Base-by-base conservation (phyloP, 2,329 filamentous ascomycete genomes). In the Sporothrix brasiliensis region DNA sequence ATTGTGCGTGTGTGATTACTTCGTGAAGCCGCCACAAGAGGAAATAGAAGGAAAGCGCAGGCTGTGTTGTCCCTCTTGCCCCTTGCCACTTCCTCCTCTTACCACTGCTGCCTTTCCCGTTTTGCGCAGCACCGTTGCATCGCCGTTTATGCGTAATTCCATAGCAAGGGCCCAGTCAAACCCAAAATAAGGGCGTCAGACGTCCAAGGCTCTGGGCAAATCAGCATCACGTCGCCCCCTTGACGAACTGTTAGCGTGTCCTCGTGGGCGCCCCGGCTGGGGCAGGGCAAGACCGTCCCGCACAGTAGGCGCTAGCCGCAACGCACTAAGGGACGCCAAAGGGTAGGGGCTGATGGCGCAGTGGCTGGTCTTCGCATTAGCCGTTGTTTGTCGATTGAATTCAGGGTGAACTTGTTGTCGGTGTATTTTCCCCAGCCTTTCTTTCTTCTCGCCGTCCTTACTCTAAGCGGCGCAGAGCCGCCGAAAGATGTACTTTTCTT, bases 231-330 rank as follows among this genome's bases (percentile, higher is more conserved):
- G n/a, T 27, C 50, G 65, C 49, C 50, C 50, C 65, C 34, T 41
- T 24, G 49, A 5, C 9, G n/a, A 27, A n/a, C 61, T 21, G 39
- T 24, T 65, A 41, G 39, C 7, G n/a, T 3, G n/a, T 49, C 14
- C 19, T 50, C 24, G 63, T 58, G 24, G 54, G 54, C 6, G 53
- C n/a, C 34, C 24, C 9, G 16, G 16, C 30, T 41, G 27, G 30
- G 30, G 39, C 58, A 67, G 30, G 49, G 65, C 49, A 27, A 67
- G 30, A 39, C 63, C 63, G 60, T 65, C 58, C 44, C 44, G 27
- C 24, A 44, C 44, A 50, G 61, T 65, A 30, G 61, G 61, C 61
- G 61, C 47, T 65, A 65, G 61, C 60, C 44, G 60, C 60, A 65
- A 27, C 21, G 11, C 41, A 30, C 27, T 44, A 16, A 16, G 58